Evolutionary conservation across 129 eudicot species (phyloP), one percentile per base, ranked within the genome.

Genomic region (Pulicaria dysenterica): DNA sequence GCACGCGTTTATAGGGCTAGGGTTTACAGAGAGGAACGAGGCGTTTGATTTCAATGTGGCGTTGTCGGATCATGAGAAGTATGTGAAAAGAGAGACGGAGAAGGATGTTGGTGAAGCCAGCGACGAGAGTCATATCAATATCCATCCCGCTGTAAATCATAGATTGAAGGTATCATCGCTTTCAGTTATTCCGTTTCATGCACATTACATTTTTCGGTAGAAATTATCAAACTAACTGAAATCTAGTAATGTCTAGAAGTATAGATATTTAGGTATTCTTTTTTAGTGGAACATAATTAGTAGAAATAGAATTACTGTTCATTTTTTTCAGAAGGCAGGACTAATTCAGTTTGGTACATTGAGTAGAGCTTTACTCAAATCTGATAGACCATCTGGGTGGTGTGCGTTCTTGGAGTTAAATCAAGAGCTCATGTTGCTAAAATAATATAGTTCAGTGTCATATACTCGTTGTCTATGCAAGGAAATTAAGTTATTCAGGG

Each of bases 61-160:
- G 15, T 72, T 94, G 57, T 90, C 97, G 73, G 99, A 94, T 94
- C 97, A 90, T 15, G 99, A 94, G 68, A 94, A 94, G 95, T 86
- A 94, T 67, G 93, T 84, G 36, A 90, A 83, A 82, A 83, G 99
- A 48, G 97, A 88, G 59, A 65, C 3, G 3, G 98, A 93, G 46
- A 87, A 88, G 85, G 99, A 84, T 58, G 80, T 8, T 9, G 96
- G 83, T 3, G 91, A 77, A 44, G 17, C 78, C 3, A 70, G 78
- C 5, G 92, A 79, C 8, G 96, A 86, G 6, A 73, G 76, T 60
- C 81, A 70, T 42, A 90, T 94, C n/a, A 91, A 83, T 73, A 90
- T 94, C n/a, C 99, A 94, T 76, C 97, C 99, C n/a, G 99, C 96
- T 56, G 99, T 94, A n/a, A 90, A 94, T 79, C 99, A 94, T 37